Evolutionary conservation across 257 asterid species (phyloP), one percentile per base, ranked within the genome.

Genomic region (Plantago elongata): DNA sequence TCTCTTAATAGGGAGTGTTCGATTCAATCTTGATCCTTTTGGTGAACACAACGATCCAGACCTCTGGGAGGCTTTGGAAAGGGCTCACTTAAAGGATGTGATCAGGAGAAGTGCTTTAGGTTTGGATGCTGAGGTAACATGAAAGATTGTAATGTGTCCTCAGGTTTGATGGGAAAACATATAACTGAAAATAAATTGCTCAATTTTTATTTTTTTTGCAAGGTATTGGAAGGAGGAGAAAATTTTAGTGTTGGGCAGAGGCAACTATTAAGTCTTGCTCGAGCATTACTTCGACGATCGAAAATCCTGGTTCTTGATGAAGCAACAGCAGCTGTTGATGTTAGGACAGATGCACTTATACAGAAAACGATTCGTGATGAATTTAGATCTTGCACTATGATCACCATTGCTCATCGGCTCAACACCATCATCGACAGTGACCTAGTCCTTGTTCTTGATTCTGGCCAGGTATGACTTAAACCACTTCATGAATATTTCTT

Each of bases 21-120:
- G 96, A 42, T 90, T 90, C 78, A 85, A 90, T 63, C 95, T 87
- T 66, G 96, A 90, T 74, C 97, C 97, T 52, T 90, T 90, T 65
- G 62, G 83, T 45, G 95, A 90, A 68, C 97, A 85, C 72, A 77
- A 75, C 49, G 96, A 90, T 67, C 75, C 83, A 7, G 94, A 82
- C 74, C 84, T 90, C 5, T 90, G 97, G 97, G 96, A 87, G 75
- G 90, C 95, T 29, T 69, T 90, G 68, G 97, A 87, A 70, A 73
- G 91, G 51, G 95, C 97, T 11, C 94, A 85, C 78, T 74, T 90
- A 40, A 87, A 87, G 73, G 88, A 83, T 69, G 87, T 80, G 64
- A 80, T 90, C 77, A 74, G 86, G 65, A 84, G 83, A 70, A 81
- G 70, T 78, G 62, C 84, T 46, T 63, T 75, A 43, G 95, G 97